Evolutionary conservation across 139 green algal genomes (phyloP), one percentile per base, ranked within the genome.

Genomic region (Trebouxia sp.): DNA sequence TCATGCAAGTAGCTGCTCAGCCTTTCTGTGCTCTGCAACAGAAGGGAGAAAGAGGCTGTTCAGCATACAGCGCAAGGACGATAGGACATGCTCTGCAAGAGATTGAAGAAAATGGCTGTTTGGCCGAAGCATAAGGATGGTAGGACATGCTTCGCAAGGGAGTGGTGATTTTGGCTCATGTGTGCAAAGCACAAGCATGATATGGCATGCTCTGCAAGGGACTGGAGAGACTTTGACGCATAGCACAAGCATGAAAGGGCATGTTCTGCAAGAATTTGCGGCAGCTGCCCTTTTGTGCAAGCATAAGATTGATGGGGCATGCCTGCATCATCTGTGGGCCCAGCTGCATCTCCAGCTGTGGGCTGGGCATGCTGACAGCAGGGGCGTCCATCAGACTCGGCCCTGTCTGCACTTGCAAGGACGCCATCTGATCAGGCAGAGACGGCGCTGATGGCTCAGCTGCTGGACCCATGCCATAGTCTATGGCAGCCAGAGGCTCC

Each of bases 321-420:
- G 94, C 91, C 75, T 82, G 79, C 47, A 94, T 41, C 82, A 94
- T 88, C 74, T 96, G 92, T 10, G 92, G 92, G 1, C 90, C 92
- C 37, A 95, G 82, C 42, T 80, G 41, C 79, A 89, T 65, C 66
- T 83, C 78, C 50, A 66, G 88, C 82, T 65, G 82, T 79, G 24
- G 87, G 80, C 17, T 78, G 30, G 62, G 77, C 80, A 81, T 75
- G 85, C 77, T 39, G 24, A 45, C 30, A 69, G 28, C 74, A 66
- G 22, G 74, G 24, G 56, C 22, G 67, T 83, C 82, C 75, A 80
- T 50, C 53, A 80, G 65, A 32, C 58, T 83, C 2, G 83, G 20
- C 24, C 24, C 15, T 26, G 70, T 37, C 43, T 79, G 75, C 42
- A 78, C 43, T 43, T 83, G 53, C 45, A 56, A 39, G n/a, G 69